phyloP scores from a whole-genome alignment of 495 filamentous ascomycete species.

The Trichoderma parareesei region DNA sequence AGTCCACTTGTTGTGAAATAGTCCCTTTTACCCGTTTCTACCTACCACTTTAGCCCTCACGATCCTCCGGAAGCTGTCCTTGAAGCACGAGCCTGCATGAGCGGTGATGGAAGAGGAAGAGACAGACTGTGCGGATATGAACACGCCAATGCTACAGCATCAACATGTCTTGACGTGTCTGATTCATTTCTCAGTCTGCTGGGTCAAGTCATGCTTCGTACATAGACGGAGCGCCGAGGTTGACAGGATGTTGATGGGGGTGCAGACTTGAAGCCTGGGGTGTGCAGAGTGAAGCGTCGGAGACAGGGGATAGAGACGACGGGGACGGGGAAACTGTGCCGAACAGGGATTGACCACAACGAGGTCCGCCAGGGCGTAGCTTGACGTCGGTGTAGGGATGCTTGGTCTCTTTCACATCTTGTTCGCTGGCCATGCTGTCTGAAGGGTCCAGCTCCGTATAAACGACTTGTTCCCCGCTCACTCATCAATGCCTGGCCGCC shows the following conservation, averaged over 20 bases:
- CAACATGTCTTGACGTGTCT: too few relatives aligned
- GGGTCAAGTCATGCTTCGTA: not conserved
- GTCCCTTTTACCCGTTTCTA: constrained; percentile 8
- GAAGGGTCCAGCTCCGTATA: not conserved
- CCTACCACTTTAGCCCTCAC: not conserved
- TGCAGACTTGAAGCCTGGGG: not conserved
- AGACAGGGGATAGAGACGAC: not conserved
- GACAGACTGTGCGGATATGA: not conserved
- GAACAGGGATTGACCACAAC: not conserved
- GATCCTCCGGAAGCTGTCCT: not conserved
- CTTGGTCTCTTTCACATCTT: not conserved
- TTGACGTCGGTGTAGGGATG: not conserved
- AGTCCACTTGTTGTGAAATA: constrained; percentile 1
- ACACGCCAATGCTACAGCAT: not conserved
- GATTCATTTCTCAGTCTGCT: not conserved
- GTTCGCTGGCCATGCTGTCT: not conserved
- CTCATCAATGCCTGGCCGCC: too few relatives aligned
- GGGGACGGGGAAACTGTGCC: not conserved
- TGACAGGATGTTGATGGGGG: not conserved
- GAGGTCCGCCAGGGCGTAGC: not conserved
- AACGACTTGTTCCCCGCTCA: not conserved
- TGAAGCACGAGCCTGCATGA: not conserved
- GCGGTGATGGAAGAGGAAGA: not conserved
- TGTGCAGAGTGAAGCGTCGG: not conserved
- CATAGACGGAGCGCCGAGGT: not conserved